phyloP scores from a whole-genome alignment of 768 basidiomycete genomes.

The Phlebiopsis flavidoalba region DNA sequence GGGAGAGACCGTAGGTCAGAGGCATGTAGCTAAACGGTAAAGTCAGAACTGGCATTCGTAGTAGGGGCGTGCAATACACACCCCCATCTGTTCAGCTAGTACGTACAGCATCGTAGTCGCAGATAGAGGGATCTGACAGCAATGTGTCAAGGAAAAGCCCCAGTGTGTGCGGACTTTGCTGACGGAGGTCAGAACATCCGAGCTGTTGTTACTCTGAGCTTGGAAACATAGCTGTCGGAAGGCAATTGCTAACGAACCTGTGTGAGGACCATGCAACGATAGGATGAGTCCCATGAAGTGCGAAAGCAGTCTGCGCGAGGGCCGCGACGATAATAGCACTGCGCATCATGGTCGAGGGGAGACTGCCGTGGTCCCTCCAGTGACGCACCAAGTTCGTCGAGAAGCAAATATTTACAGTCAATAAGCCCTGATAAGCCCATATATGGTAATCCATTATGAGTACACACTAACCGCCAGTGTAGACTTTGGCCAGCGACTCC shows the following conservation, averaged over 20 bases:
- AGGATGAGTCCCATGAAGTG: conserved; percentile 60
- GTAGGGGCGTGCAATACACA: conserved; percentile 30
- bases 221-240: not conserved
- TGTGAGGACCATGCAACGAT: conserved; percentile 70
- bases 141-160: conserved; percentile 39
- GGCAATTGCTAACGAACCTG: conserved; percentile 33
- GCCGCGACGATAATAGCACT: conserved; percentile 38
- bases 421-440: not conserved
- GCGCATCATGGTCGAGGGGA: conserved; percentile 36
- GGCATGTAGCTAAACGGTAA: conserved; percentile 52
- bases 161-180: conserved; percentile 12
- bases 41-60: not conserved
- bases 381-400: not conserved
- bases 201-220: conserved; percentile 31
- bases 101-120: conserved; percentile 63
- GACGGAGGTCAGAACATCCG: conserved; percentile 32
- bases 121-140: conserved; percentile 41
- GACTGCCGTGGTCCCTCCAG: not conserved
- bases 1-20: conserved; percentile 67
- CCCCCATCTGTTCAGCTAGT: conserved; percentile 68
- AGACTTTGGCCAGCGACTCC: not conserved
- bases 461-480: too few species aligned
- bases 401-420: not conserved
- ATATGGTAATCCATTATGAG: not conserved
- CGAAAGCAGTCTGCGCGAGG: conserved; percentile 42